Conservation (phyloP, 1,139 yeast genomes). For the Protomyces pachydermus region DNA sequence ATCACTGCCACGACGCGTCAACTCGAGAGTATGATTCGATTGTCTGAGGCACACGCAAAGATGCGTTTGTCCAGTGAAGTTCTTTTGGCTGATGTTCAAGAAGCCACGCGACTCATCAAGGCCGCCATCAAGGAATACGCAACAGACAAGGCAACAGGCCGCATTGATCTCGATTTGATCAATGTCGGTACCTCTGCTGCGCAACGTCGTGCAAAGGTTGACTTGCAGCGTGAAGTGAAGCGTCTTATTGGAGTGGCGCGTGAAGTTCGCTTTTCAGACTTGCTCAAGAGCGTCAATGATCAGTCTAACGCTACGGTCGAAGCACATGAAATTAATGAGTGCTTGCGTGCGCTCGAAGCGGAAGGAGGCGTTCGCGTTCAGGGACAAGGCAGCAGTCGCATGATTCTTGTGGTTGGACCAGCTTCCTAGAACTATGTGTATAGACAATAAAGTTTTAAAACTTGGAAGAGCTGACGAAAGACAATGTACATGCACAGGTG, state of each 20-base stretch:
- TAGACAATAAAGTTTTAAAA: neutral
- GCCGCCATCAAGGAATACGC: slow-evolving; percentile 97
- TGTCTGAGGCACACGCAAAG: slow-evolving; percentile 95
- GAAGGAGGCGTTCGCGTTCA: slow-evolving; percentile 69
- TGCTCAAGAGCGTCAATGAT: slow-evolving; percentile 62
- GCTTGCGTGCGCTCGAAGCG: slow-evolving; percentile 61
- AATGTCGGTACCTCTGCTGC: slow-evolving; percentile 93
- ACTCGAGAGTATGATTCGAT: slow-evolving; percentile 88
- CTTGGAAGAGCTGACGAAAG: no score
- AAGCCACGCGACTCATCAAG: slow-evolving; percentile 85
- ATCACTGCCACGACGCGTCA: slow-evolving; percentile 98
- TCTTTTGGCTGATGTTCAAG: slow-evolving; percentile 77
- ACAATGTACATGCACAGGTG: no score
- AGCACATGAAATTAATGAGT: slow-evolving; percentile 62
- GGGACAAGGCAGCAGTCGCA: slow-evolving; percentile 70
- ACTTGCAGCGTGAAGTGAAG: slow-evolving; percentile 59
- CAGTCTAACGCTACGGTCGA: slow-evolving; percentile 65
- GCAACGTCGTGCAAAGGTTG: slow-evolving; percentile 74
- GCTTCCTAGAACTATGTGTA: neutral
- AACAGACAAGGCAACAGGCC: slow-evolving; percentile 93
- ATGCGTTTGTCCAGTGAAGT: slow-evolving; percentile 76
- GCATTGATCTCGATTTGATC: slow-evolving; percentile 93
- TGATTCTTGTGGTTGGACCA: slow-evolving; percentile 40
- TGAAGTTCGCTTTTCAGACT: slow-evolving; percentile 57
- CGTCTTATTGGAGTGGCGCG: slow-evolving; percentile 40